Base-by-base conservation (phyloP, 2,329 filamentous ascomycete species). In the Biscogniauxia sp. region DNA sequence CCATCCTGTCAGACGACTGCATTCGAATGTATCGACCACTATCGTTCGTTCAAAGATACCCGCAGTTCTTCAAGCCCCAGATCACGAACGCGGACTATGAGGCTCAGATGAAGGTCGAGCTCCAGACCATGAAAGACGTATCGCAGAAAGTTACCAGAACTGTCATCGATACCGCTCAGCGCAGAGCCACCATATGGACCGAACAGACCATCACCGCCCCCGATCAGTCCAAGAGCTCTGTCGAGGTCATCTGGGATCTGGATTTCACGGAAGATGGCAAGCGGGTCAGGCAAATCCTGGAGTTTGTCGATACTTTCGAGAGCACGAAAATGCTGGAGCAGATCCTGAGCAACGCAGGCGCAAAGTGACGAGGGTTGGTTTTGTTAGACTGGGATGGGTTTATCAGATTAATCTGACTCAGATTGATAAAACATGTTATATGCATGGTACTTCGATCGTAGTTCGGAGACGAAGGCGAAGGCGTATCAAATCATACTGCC, bases 1-100 rank as follows among this genome's bases (percentile, higher is more conserved):
- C 61, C 15, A 37, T 61, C 11, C 60, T 69, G 17, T 25, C 67
- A 20, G 57, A 61, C 3, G 41, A 66, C 53, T 68, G 67, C 58
- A 54, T 64, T 11, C 62, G 64, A 51, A 53, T 58, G 55, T 67
- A 67, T 55, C 64, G 64, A 7, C 67, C 66, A 17, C 59, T 61
- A 15, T 66, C 66, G 3, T 64, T 69, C 54, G 57, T 67, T 50
- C 57, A 58, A 20, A 59, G 59, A 20, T 67, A 68, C 56, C 62
- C 67, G 17, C 60, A 65, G 37, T 64, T 67, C 64, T 68, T 69
- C 57, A 63, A 61, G 50, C 20, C 61, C n/a, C 23, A 60, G 32
- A 58, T 64, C n/a, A 61, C 61, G 20, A 69, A 69, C 49, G 64
- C 66, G 51, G 67, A 69, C 41, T 69, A 69, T 32, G 66, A 68